Conservation (phyloP, 345 rosid genomes). For the Gossypium bickii region DNA sequence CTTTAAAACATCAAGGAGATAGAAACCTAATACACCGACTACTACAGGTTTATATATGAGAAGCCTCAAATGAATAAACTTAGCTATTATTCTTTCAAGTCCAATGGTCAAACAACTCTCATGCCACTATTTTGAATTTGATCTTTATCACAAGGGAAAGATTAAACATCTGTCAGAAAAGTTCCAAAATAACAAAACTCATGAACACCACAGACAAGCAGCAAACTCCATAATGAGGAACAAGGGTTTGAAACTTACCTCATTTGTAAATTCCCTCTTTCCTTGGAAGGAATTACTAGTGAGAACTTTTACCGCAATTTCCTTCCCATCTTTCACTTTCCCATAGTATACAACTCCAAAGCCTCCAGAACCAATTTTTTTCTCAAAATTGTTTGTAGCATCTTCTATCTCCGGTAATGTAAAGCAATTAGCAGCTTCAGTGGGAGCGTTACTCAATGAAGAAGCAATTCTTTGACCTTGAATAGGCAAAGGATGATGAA, state of each 20-base stretch:
- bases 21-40: too few relatives aligned
- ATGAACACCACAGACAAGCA: too few relatives aligned
- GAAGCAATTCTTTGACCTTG: constrained; percentile 57
- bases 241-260: constrained; percentile 47
- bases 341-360: constrained; percentile 94
- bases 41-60: too few relatives aligned
- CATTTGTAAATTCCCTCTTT: constrained; percentile 87
- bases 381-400: constrained; percentile 70
- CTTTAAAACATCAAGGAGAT: too few relatives aligned
- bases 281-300: constrained; percentile 83
- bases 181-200: too few relatives aligned
- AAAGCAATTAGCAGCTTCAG: constrained; percentile 86
- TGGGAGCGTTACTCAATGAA: constrained; percentile 54
- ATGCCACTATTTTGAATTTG: too few relatives aligned
- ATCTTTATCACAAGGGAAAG: too few relatives aligned
- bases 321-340: constrained; percentile 74
- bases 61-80: too few relatives aligned
- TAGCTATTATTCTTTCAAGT: too few relatives aligned
- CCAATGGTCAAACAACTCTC: too few relatives aligned
- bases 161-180: too few relatives aligned
- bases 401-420: constrained; percentile 65
- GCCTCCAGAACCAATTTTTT: constrained; percentile 95
- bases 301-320: constrained; percentile 92
- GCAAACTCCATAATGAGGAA: not conserved
- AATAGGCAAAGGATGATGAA: constrained; percentile 35